Evolutionary conservation across 139 green algal species (phyloP), one percentile per base, ranked within the genome.

Genomic region (Chlamydomonas schloesseri): DNA sequence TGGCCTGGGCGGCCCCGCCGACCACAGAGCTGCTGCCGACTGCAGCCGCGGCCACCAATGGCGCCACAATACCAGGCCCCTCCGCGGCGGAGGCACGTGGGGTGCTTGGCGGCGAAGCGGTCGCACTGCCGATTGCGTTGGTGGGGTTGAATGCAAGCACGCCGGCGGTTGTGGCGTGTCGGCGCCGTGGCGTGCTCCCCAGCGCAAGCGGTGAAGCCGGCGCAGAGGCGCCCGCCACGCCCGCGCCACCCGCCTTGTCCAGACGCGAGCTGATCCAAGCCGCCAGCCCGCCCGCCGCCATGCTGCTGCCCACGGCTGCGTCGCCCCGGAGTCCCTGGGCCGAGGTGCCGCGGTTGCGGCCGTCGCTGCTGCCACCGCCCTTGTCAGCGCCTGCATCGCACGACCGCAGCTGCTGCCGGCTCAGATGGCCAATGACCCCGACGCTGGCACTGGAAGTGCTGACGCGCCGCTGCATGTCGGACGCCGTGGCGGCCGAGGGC

Each of bases 241-340:
- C 20, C 55, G 10, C 6, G 55, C 21, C 20, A 29, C 2, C 55
- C 20, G 55, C 55, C 20, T 64, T 23, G 55, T 64, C 55, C 55
- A 64, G 57, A 9, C 75, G 75, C 2, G 75, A 71, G 8, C 57
- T 58, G 57, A 82, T 82, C 75, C 75, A 82, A 0, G 75, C 75
- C 34, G 75, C 75, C 75, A 82, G 58, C 20, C 58, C 58, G 36
- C 75, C 75, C 10, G 75, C 75, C 33, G 75, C 37, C 15, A 31
- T 33, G 28, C 21, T 31, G 9, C 31, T 2, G 18, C 36, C 13
- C 36, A 34, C 14, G 3, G 71, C 6, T 0, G 3, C 31, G 13
- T 20, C 9, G 33, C 34, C 5, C 5, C 23, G 3, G 26, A 58
- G 21, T 15, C 33, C 33, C 24, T 58, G 26, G 8, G 24, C 36